phyloP scores from a whole-genome alignment of 1,284 basidiomycete species.

The Moesziomyces parantarcticus region DNA sequence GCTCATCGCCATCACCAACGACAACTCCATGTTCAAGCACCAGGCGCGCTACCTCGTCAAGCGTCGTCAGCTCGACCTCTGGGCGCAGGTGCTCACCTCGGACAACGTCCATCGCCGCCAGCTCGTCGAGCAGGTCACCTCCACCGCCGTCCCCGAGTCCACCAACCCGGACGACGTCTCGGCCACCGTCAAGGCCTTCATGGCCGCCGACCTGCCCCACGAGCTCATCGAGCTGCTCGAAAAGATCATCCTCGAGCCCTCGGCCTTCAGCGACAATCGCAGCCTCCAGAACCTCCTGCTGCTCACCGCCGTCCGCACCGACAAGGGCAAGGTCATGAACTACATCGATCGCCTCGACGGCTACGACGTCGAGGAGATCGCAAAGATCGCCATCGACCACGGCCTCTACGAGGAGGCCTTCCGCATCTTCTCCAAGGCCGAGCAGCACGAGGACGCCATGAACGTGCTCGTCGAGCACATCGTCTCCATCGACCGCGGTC shows the following conservation, averaged over 20 bases:
- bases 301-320: constrained; percentile 94
- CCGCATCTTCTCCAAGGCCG: constrained; percentile 66
- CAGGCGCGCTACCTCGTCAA: constrained; percentile 98
- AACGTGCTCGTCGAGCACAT: constrained; percentile 98
- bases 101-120: constrained; percentile 93
- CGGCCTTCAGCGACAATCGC: constrained; percentile 93
- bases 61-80: constrained; percentile 92
- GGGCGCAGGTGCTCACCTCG: constrained; percentile 90
- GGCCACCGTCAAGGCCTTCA: constrained; percentile 97
- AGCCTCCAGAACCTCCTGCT: constrained; percentile 80
- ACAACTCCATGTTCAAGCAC: constrained; percentile 99
- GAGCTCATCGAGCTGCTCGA: constrained; percentile 97
- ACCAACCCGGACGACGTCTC: constrained; percentile 99
- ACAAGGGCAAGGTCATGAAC: constrained; percentile 97
- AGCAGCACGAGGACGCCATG: constrained; percentile 77
- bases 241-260: constrained; percentile 97
- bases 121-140: constrained; percentile 87
- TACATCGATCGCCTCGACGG: constrained; percentile 98
- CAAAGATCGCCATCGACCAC: constrained; percentile 95
- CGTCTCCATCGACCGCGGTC: constrained; percentile 94
- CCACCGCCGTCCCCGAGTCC: constrained; percentile 92
- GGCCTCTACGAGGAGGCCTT: constrained; percentile 96
- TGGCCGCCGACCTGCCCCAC: constrained; percentile 94
- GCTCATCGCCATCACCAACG: constrained; percentile 95
- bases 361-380: constrained; percentile 94